Percentiles rank a stretch among this genome's conserved stretches.
phyloP scores from a whole-genome alignment of 2,329 filamentous ascomycete genomes.

The Xylariaceae sp. region DNA sequence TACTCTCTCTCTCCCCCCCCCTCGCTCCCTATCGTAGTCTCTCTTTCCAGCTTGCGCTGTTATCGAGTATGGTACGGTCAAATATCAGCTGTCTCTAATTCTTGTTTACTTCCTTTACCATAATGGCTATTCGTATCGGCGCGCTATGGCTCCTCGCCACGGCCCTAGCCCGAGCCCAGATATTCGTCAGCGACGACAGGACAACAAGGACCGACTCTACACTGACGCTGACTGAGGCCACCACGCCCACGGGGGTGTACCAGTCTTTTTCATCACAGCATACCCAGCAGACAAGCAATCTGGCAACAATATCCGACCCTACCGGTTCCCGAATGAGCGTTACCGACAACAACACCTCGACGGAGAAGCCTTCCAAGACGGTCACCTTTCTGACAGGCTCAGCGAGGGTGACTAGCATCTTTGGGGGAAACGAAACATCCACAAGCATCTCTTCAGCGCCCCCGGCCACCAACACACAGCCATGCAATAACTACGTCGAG shows the following conservation, averaged over 20 bases:
- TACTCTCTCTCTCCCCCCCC: too few species aligned
- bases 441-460: slow-evolving; percentile 39
- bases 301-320: slow-evolving; percentile 24
- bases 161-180: slow-evolving; percentile 21
- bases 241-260: slow-evolving; percentile 42
- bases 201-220: slow-evolving; percentile 35
- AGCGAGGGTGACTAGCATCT: slow-evolving; percentile 39
- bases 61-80: too few species aligned
- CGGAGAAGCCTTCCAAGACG: slow-evolving; percentile 18
- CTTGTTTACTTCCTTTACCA: background rate
- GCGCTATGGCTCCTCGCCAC: slow-evolving; percentile 21
- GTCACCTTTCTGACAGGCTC: slow-evolving; percentile 44
- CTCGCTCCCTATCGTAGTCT: too few species aligned
- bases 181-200: slow-evolving; percentile 35
- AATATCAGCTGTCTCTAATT: too few species aligned
- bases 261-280: slow-evolving; percentile 38
- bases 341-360: slow-evolving; percentile 29
- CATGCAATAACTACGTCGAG: slow-evolving; percentile 75
- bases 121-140: slow-evolving; percentile 23
- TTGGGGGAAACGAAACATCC: slow-evolving; percentile 33
- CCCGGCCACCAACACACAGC: slow-evolving; percentile 61
- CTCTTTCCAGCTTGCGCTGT: too few species aligned
- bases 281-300: slow-evolving; percentile 32
- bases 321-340: slow-evolving; percentile 27
- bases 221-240: slow-evolving; percentile 25